These are phyloP conservation scores for Abrus pulchellus DNA, from an alignment of 306 rosid species.

Conservation along the genomic window DNA sequence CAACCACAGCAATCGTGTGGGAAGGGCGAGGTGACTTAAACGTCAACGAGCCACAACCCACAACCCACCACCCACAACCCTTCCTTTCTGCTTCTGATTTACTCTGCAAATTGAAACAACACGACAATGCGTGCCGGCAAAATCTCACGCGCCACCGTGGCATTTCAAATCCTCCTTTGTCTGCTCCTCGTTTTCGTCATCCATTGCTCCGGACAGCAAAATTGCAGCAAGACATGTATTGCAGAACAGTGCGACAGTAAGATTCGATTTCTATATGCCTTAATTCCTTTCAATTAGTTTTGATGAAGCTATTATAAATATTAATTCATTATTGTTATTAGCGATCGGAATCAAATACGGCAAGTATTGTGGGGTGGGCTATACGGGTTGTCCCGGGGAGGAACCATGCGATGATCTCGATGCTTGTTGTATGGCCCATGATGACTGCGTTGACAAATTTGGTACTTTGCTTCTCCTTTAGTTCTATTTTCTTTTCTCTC, in stretches of 20 bases:
- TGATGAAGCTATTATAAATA: not conserved
- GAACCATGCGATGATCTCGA: conserved; percentile 91
- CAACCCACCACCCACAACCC: too few relatives aligned
- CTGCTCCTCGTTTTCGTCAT: conserved; percentile 51
- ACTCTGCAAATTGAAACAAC: not conserved
- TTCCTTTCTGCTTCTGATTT: not conserved
- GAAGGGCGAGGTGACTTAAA: not conserved
- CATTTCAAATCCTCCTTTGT: conserved; percentile 47
- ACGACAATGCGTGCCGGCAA: conserved; percentile 33
- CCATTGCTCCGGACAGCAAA: conserved; percentile 56
- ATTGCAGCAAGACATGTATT: conserved; percentile 75
- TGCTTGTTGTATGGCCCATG: conserved; percentile 90
- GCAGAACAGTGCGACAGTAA: conserved; percentile 72
- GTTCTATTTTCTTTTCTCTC: not conserved
- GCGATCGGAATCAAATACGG: conserved; percentile 81
- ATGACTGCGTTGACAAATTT: conserved; percentile 68
- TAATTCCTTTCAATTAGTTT: not conserved
- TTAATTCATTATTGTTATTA: conserved; percentile 20
- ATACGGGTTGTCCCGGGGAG: conserved; percentile 86
- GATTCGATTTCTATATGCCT: conserved; percentile 14
- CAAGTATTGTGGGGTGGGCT: conserved; percentile 87
- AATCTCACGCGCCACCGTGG: conserved; percentile 50
- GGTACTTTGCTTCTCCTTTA: conserved; percentile 52
- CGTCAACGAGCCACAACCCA: conserved; percentile 2
- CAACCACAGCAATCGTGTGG: not conserved